phyloP scores from a whole-genome alignment of 140 eudicot species.

The Erigeron philadelphicus region DNA sequence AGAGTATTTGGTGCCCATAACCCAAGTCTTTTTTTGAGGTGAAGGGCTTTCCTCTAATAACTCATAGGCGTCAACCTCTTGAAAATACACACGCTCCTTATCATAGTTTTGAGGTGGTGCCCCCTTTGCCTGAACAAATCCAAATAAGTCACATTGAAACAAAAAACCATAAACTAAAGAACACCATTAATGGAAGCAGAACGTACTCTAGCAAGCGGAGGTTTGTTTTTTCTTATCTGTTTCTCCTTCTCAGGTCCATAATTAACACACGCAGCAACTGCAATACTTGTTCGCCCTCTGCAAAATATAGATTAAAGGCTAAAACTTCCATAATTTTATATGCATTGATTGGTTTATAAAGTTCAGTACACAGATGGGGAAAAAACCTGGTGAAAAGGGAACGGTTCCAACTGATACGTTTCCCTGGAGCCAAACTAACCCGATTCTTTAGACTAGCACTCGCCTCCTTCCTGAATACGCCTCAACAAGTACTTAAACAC shows the following conservation, averaged over 20 bases:
- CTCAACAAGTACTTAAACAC: not conserved
- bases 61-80: slow-evolving; percentile 85
- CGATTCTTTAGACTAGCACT: slow-evolving; percentile 37
- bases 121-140: slow-evolving; percentile 51
- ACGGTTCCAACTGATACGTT: slow-evolving; percentile 84
- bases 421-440: slow-evolving; percentile 51
- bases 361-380: not conserved
- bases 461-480: slow-evolving; percentile 39
- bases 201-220: slow-evolving; percentile 73
- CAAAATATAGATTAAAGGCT: not conserved
- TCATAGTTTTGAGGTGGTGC: slow-evolving; percentile 57
- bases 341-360: not conserved
- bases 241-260: slow-evolving; percentile 47
- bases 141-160: not conserved
- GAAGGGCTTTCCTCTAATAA: slow-evolving; percentile 92
- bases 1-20: slow-evolving; percentile 45
- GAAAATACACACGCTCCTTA: slow-evolving; percentile 76
- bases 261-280: slow-evolving; percentile 43
- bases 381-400: slow-evolving; percentile 85
- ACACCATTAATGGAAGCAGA: slow-evolving; percentile 3
- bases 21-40: slow-evolving; percentile 73
- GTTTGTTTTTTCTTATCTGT: slow-evolving; percentile 52
- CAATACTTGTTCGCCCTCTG: slow-evolving; percentile 95
- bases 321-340: not conserved
- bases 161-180: not conserved